Evolutionary conservation across 2,329 filamentous ascomycete species (phyloP).

Genomic region (Hypoxylon sp.): DNA sequence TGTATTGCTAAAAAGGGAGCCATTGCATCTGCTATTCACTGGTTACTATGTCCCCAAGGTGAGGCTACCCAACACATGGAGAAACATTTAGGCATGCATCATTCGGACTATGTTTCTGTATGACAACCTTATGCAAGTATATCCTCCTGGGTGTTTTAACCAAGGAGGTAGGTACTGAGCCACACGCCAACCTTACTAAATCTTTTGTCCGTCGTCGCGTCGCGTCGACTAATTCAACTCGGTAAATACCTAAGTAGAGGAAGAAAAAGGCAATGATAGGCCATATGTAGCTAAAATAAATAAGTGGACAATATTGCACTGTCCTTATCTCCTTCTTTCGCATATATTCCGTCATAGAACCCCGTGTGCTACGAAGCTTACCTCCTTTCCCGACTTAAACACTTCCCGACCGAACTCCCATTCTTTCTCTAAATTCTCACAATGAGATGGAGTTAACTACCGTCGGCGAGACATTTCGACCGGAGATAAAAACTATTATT

Average conservation of each 20-base stretch:
- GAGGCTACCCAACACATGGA: constrained; percentile 6
- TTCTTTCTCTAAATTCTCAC: background rate
- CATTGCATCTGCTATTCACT: background rate
- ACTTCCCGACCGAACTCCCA: constrained; percentile 7
- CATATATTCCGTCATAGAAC: constrained; percentile 19
- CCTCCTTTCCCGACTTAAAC: constrained; percentile 15
- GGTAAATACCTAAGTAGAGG: background rate
- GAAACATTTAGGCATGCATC: constrained; percentile 14
- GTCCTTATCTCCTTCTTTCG: constrained; percentile 33
- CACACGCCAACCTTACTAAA: constrained; percentile 3
- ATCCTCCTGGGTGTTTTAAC: background rate
- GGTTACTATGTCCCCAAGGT: constrained; percentile 3
- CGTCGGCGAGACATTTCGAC: constrained; percentile 9
- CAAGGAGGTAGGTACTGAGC: background rate
- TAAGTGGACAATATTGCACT: constrained; percentile 1
- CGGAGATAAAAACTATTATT: constrained; percentile 25
- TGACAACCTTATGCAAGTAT: background rate
- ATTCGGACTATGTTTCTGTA: background rate
- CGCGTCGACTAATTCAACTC: constrained; percentile 19
- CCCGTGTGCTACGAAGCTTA: constrained; percentile 24
- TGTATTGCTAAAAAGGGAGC: constrained; percentile 7
- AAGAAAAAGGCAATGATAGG: background rate
- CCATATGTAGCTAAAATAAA: background rate
- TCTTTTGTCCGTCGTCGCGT: constrained; percentile 19
- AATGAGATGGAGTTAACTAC: background rate